phyloP scores from a whole-genome alignment of 306 rosid genomes.

The Fragaria vesca region DNA sequence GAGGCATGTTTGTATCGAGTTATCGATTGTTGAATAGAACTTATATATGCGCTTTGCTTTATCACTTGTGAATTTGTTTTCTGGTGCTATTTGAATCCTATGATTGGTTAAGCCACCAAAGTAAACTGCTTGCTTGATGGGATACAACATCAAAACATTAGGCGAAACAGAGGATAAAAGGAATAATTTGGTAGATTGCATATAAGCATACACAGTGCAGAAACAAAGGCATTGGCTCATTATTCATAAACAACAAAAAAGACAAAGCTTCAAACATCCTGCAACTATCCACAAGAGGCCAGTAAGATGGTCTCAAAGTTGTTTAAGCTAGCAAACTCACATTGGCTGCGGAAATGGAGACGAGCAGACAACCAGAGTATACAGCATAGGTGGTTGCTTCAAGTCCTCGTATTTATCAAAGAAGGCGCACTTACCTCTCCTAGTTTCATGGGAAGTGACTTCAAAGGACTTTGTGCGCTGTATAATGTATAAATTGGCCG shows the following conservation, averaged over 20 bases:
- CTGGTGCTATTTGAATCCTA: background rate
- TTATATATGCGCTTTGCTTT: conserved; percentile 15
- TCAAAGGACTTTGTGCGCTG: background rate
- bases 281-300: background rate
- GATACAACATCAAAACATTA: background rate
- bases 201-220: background rate
- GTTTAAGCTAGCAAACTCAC: background rate
- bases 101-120: background rate
- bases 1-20: conserved; percentile 17
- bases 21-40: conserved; percentile 16
- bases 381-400: background rate
- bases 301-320: background rate
- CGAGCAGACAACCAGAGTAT: background rate
- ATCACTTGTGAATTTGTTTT: background rate
- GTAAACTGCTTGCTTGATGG: background rate
- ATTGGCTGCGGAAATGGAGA: background rate
- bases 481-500: background rate
- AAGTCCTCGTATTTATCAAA: background rate
- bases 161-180: background rate
- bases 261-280: background rate
- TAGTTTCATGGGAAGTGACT: background rate
- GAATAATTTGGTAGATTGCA: background rate
- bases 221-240: background rate
- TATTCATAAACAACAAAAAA: background rate
- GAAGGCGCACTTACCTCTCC: background rate